These are phyloP conservation scores for Pseudonitzschia multiseries DNA, from an alignment of 108 stramenopile genomes.

Conservation along the genomic window DNA sequence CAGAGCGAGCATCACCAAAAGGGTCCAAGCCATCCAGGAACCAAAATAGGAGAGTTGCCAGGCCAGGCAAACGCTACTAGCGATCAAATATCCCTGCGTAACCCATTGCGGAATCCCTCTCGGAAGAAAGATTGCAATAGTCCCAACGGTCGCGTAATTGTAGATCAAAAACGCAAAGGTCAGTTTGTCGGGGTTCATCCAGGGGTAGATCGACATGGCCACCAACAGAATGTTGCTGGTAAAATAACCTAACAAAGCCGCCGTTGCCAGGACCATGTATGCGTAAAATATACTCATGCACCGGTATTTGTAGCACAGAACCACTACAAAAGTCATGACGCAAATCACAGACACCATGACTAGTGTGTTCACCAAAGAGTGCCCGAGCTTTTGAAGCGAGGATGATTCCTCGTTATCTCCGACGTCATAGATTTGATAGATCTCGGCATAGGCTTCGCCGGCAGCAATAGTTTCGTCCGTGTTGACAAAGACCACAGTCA, in stretches of 20 bases:
- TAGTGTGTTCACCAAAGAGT: constrained; percentile 85
- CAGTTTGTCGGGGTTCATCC: constrained; percentile 69
- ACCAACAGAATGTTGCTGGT: constrained; percentile 67
- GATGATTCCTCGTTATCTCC: background rate
- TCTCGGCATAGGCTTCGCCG: constrained; percentile 53
- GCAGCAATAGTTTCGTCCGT: constrained; percentile 57
- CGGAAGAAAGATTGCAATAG: constrained; percentile 89
- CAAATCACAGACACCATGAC: constrained; percentile 88
- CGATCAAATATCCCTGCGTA: constrained; percentile 90
- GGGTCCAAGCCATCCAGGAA: constrained; percentile 94
- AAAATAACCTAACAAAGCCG: constrained; percentile 85
- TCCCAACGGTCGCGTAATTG: constrained; percentile 93
- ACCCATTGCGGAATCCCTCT: constrained; percentile 84
- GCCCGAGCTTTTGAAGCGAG: constrained; percentile 42
- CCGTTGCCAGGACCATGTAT: constrained; percentile 84
- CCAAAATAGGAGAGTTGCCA: constrained; percentile 93
- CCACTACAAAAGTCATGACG: constrained; percentile 89
- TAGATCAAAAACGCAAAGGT: constrained; percentile 85
- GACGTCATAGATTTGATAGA: constrained; percentile 59
- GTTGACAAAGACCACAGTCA: constrained; percentile 63
- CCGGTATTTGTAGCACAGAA: constrained; percentile 85
- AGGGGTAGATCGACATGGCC: constrained; percentile 72
- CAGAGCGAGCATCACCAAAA: constrained; percentile 91
- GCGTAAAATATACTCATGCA: constrained; percentile 87
- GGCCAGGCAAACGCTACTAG: constrained; percentile 88